Conservation (phyloP, 257 asterid species). For the Nicotiana noctiflora region DNA sequence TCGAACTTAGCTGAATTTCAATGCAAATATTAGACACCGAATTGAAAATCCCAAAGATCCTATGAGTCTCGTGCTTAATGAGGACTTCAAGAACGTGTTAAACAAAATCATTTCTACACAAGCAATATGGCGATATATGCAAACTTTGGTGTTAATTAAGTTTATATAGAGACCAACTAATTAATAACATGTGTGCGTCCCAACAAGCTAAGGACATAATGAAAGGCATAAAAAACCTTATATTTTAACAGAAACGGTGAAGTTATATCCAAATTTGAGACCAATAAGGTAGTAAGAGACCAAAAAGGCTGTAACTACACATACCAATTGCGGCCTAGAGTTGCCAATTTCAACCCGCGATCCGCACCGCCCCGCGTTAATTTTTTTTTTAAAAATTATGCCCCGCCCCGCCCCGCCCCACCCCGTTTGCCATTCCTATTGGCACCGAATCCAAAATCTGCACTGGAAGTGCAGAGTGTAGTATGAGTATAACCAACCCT, state of each 20-base stretch:
- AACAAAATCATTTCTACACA: neutral
- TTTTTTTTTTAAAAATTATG: too few relatives aligned
- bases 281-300: neutral
- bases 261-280: neutral
- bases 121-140: neutral
- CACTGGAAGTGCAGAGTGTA: too few relatives aligned
- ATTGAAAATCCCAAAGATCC: too few relatives aligned
- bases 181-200: neutral
- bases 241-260: neutral
- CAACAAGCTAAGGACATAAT: neutral
- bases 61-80: neutral
- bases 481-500: too few relatives aligned
- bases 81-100: neutral
- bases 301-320: neutral
- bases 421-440: too few relatives aligned
- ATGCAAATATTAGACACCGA: accelerated
- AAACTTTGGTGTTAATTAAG: neutral
- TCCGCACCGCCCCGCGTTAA: too few relatives aligned
- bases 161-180: neutral
- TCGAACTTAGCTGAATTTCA: too few relatives aligned
- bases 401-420: too few relatives aligned
- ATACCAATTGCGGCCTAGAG: constrained; percentile 39
- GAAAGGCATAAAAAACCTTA: constrained; percentile 10
- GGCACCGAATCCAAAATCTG: too few relatives aligned
- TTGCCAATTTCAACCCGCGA: constrained; percentile 46